These are phyloP conservation scores for Flaveria robusta DNA, from an alignment of 129 eudicot species.

Conservation along the genomic window DNA sequence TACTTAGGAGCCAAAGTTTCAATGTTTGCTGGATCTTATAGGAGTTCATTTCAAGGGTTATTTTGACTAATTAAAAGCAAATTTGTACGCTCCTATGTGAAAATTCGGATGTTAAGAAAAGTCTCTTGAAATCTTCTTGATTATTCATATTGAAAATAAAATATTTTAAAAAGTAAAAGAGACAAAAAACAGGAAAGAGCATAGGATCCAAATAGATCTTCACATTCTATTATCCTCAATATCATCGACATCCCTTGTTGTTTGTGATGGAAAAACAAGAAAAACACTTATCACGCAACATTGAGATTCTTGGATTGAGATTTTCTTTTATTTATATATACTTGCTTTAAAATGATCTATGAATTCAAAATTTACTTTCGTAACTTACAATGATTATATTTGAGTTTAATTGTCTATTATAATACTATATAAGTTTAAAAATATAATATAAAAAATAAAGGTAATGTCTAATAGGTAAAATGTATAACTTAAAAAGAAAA, in stretches of 20 bases:
- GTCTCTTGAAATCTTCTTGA: too few species aligned
- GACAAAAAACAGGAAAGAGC: not conserved
- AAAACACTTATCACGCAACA: not conserved
- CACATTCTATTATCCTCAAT: slow-evolving; percentile 22
- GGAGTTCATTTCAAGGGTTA: too few species aligned
- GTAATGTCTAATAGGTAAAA: too few species aligned
- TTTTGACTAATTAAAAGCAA: too few species aligned
- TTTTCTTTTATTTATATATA: not conserved
- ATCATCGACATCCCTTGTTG: slow-evolving; percentile 31
- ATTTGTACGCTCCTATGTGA: too few species aligned
- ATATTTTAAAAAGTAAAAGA: not conserved
- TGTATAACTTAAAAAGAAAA: too few species aligned
- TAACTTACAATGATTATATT: not conserved
- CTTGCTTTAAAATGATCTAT: not conserved
- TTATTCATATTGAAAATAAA: too few species aligned
- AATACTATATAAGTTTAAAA: not conserved
- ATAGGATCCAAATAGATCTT: slow-evolving; percentile 13
- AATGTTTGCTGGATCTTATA: too few species aligned
- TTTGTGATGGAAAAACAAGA: slow-evolving; percentile 23
- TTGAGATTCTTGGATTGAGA: slow-evolving; percentile 27
- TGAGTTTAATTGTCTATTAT: not conserved
- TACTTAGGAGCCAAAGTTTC: too few species aligned
- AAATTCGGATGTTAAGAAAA: too few species aligned
- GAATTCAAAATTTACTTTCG: not conserved
- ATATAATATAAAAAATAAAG: too few species aligned